A percentile compares a stretch with the other conserved stretches of the same genome.
phyloP scores from a whole-genome alignment of 176 grass and related monocot species.

The Paspalum notatum region DNA sequence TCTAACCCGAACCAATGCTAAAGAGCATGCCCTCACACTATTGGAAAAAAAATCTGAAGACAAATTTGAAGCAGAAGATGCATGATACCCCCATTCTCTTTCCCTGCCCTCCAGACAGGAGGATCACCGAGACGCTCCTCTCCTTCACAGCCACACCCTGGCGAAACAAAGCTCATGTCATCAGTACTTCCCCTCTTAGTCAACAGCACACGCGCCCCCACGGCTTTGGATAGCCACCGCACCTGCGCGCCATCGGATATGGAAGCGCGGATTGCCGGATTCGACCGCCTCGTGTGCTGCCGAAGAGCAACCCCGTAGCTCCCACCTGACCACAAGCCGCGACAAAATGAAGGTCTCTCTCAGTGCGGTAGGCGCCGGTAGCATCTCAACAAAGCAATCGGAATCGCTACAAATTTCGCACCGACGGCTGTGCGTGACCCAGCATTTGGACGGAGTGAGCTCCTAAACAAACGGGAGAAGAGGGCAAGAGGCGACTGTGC shows the following conservation, averaged over 20 bases:
- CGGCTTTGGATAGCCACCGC: not conserved
- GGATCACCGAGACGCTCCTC: slow-evolving; percentile 90
- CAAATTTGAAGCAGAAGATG: slow-evolving; percentile 9
- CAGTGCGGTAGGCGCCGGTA: slow-evolving; percentile 1
- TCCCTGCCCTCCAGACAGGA: slow-evolving; percentile 83
- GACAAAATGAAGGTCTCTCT: not conserved
- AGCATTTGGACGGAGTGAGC: not conserved
- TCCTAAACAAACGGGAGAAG: not conserved
- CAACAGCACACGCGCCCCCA: not conserved
- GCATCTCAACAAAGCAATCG: not conserved
- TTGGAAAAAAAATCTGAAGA: not conserved
- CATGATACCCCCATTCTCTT: slow-evolving; percentile 86
- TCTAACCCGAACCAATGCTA: not conserved
- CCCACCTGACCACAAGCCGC: slow-evolving; percentile 30
- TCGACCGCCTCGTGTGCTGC: slow-evolving; percentile 18
- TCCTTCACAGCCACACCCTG: slow-evolving; percentile 69
- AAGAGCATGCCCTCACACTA: not conserved
- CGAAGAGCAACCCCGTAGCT: slow-evolving; percentile 29
- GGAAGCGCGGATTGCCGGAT: slow-evolving; percentile 28
- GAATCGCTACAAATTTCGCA: not conserved
- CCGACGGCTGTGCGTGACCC: not conserved
- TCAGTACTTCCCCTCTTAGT: not conserved
- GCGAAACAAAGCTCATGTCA: slow-evolving; percentile 16
- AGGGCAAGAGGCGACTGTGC: not conserved
- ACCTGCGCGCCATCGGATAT: slow-evolving; percentile 45